Evolutionary conservation across 257 asterid species (phyloP), one percentile per base, ranked within the genome.

Genomic region (Forsythia viridissima): DNA sequence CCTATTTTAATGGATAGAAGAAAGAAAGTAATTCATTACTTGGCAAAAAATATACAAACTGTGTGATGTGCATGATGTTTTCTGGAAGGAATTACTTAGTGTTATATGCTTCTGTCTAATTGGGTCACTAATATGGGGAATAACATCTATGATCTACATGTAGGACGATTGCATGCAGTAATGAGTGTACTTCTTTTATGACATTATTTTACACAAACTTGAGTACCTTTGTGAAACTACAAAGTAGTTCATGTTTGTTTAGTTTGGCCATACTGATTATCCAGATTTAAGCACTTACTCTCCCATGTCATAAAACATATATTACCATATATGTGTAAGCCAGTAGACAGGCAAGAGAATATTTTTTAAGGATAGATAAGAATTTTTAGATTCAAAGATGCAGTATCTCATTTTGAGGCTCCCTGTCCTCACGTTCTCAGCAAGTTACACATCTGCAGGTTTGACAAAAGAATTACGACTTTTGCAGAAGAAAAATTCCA

Each of bases 391-490:
- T 30, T 79, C 74, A 68, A 68, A 46, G 75, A 21, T 81, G 52
- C 69, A 36, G 24, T 76, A 38, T 63, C 46, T 81, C 71, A 44
- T 20, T 77, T 72, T 34, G 61, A 10, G 71, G 59, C 39, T 39
- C 41, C 12, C 6, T 67, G 51, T 43, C 61, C n/a, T 78, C 73
- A 21, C 21, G 43, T 77, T 77, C 63, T 57, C 80, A 68, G 70
- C 69, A 78, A 79, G 61, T 77, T 73, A 61, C 39, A 78, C 44
- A 43, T 74, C 42, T 89, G 77, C 87, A 95, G 99, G 98, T 95
- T 95, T 85, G 99, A 95, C 92, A 95, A 93, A 85, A 86, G 99
- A 90, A 93, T 95, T 78, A 91, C 99, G 0, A 89, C 94, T 80
- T 94, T 93, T 86, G 99, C 97, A 2, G 99, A 95, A 86, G 94